These are phyloP conservation scores for Leptodontidium sp. DNA, from an alignment of 2,329 filamentous ascomycete species.

Conservation along the genomic window DNA sequence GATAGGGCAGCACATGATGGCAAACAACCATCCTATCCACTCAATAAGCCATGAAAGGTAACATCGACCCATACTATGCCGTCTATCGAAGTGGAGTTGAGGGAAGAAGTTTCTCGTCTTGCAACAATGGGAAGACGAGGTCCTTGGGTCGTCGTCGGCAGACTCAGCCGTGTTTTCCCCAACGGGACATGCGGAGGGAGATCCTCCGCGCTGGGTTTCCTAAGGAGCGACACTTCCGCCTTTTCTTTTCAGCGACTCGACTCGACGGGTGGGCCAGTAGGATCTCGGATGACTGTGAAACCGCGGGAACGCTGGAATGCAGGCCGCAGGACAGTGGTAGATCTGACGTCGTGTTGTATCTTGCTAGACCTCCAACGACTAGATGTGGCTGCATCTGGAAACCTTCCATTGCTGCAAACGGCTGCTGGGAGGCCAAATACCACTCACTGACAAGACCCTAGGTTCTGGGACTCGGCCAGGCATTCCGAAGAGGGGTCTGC, in stretches of 20 bases:
- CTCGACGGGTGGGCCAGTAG: not conserved
- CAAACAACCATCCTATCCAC: not conserved
- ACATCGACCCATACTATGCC: not conserved
- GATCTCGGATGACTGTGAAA: not conserved
- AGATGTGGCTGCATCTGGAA: constrained; percentile 1
- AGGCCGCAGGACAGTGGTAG: not conserved
- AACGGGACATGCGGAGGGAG: not conserved
- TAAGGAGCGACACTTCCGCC: not conserved
- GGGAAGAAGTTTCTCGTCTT: not conserved
- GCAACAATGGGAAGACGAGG: not conserved
- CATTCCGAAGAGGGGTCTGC: constrained; percentile 13
- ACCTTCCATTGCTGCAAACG: not conserved
- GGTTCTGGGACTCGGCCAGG: constrained; percentile 25
- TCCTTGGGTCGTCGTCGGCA: not conserved
- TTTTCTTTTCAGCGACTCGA: not conserved
- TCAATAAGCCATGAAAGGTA: not conserved
- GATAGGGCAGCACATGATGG: not conserved
- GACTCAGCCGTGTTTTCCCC: constrained; percentile 10
- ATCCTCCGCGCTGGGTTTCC: not conserved
- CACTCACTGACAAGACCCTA: constrained; percentile 2
- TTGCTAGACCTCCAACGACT: not conserved
- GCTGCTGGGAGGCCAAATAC: not conserved
- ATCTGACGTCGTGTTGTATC: not conserved
- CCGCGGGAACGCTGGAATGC: no score
- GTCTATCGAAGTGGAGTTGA: constrained; percentile 10